Evolutionary conservation across 805 yeast species (phyloP), one percentile per base, ranked within the genome.

Genomic region (Starmerella vitae): DNA sequence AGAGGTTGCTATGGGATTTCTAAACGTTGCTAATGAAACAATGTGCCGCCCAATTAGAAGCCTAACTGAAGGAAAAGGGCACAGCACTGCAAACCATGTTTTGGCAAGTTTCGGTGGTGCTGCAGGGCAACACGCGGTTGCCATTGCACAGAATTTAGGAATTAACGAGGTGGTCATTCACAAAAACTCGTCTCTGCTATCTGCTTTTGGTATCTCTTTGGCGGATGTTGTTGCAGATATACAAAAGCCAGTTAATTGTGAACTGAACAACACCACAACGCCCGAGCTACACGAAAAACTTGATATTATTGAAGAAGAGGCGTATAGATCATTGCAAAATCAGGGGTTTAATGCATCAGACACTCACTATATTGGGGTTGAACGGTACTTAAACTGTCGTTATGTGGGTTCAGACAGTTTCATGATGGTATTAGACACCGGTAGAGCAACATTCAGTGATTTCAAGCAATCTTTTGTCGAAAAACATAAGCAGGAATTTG

Each of bases 11-110:
- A 65, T 66, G 48, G 94, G 94, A 0, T 84, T 82, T 55, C 58
- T 84, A 38, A 70, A 75, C 45, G 93, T 84, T 5, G 94, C 94
- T 1, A 78, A 80, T 51, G 93, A 81, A 51, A 65, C 85, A 1
- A 84, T 84, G 94, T 80, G 91, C n/a, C 69, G 93, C 45, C 94
- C 94, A 2, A 80, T 84, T 38, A 67, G 94, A 42, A 76, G 79
- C 30, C 61, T 84, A 37, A 83, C 94, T 0, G 94, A 83, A 55
- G 82, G 88, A 2, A 81, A 76, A 53, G 94, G 94, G 4, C 74
- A 75, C 52, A 66, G 71, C 30, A 67, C 75, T 0, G 56, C 78
- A 8, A 63, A 69, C 9, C 94, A 84, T 56, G 62, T 78, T 42
- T 60, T 84, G 43, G 93, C 85, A 1, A 70, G 88, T 2, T 84